phyloP scores from a whole-genome alignment of 345 rosid species.

The Lepidium didymum region DNA sequence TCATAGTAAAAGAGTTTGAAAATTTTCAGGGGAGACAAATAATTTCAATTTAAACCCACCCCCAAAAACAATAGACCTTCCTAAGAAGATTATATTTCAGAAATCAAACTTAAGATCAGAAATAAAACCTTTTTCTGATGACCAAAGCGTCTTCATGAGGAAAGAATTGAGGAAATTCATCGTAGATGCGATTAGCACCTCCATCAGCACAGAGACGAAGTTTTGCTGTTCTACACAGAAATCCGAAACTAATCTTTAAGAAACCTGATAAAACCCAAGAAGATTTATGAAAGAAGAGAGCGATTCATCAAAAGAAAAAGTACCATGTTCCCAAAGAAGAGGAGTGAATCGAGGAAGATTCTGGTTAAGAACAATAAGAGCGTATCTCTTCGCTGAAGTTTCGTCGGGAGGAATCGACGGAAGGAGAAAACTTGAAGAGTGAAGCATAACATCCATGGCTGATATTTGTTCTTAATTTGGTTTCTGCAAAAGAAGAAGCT shows the following conservation, averaged over 20 bases:
- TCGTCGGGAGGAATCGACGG: slow-evolving; percentile 32
- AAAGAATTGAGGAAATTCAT: slow-evolving; percentile 70
- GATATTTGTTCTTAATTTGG: not conserved
- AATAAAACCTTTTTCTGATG: slow-evolving; percentile 53
- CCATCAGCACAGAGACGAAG: slow-evolving; percentile 93
- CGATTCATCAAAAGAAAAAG: not conserved
- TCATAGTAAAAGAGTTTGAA: not conserved
- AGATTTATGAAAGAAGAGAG: not conserved
- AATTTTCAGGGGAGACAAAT: too few relatives aligned
- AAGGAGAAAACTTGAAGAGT: slow-evolving; percentile 72
- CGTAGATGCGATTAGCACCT: slow-evolving; percentile 92
- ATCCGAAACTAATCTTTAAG: not conserved
- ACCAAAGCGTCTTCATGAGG: slow-evolving; percentile 47
- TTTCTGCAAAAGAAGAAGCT: too few relatives aligned
- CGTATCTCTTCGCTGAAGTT: slow-evolving; percentile 35
- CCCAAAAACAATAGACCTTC: not conserved
- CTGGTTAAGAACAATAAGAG: slow-evolving; percentile 73
- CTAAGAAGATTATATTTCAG: not conserved
- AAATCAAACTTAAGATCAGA: not conserved
- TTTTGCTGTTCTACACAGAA: slow-evolving; percentile 57
- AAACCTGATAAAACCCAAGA: not conserved
- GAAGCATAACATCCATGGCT: slow-evolving; percentile 60
- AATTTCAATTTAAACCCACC: too few relatives aligned
- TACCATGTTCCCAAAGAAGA: slow-evolving; percentile 84
- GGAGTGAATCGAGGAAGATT: slow-evolving; percentile 67